Conservation (phyloP, 2,329 filamentous ascomycete genomes). For the Aspergillus novoparasiticus region DNA sequence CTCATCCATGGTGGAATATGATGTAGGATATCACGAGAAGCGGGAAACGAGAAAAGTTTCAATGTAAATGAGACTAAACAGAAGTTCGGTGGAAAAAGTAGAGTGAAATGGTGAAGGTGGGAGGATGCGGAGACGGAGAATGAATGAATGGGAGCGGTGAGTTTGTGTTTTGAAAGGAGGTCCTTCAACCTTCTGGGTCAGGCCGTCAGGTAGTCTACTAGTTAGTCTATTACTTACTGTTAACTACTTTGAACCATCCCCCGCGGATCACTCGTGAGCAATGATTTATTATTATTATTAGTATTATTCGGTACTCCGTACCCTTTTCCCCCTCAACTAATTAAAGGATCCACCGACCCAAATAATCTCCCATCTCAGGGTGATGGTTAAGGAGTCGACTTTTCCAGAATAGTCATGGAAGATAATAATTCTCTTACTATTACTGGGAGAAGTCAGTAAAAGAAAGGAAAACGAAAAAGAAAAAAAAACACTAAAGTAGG, state of each 20-base stretch:
- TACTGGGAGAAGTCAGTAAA: neutral
- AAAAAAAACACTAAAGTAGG: neutral
- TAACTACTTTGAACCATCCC: constrained; percentile 3
- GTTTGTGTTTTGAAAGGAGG: constrained; percentile 18
- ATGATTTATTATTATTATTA: constrained; percentile 8
- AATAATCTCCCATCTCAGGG: constrained; percentile 1
- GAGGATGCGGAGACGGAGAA: constrained; percentile 23
- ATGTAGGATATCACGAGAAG: constrained; percentile 18
- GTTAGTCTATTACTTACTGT: neutral
- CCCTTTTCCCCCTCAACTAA: neutral
- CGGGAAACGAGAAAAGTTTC: constrained; percentile 13
- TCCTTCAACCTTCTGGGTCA: neutral
- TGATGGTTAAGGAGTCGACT: neutral
- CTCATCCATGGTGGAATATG: constrained; percentile 76
- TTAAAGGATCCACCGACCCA: constrained; percentile 4
- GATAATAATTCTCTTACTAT: neutral
- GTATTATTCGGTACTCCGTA: neutral
- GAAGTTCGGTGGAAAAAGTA: neutral
- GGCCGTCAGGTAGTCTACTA: constrained; percentile 3
- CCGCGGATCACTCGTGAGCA: constrained; percentile 23
- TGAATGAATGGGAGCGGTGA: constrained; percentile 15
- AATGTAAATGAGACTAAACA: neutral
- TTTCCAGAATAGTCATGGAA: constrained; percentile 5
- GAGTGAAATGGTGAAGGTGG: constrained; percentile 8
- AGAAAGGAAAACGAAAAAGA: neutral